These are phyloP conservation scores for Dictyostelium firmibasis DNA, from an alignment of 78 protist genomes.

Conservation along the genomic window DNA sequence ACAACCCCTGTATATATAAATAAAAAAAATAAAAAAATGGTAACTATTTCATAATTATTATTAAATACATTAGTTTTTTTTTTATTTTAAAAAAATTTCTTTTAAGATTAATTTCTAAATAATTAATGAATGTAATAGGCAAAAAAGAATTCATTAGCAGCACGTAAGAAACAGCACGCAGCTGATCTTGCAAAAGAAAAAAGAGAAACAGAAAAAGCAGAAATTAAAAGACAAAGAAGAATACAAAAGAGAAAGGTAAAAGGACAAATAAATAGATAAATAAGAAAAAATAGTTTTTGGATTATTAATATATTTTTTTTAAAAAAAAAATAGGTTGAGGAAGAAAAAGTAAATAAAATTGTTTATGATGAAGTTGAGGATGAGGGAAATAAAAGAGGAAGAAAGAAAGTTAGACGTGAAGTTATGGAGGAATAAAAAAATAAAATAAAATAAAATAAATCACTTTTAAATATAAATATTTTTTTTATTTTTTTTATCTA, in stretches of 20 bases:
- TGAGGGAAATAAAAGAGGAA: constrained; percentile 21
- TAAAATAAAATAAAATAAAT: not conserved
- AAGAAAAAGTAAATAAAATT: not conserved
- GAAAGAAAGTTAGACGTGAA: constrained; percentile 4
- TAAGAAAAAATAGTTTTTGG: not conserved
- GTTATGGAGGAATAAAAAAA: constrained; percentile 4
- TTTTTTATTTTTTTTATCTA: not conserved
- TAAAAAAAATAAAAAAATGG: not conserved
- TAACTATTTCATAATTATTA: not conserved
- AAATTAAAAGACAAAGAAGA: not conserved
- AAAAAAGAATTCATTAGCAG: not conserved
- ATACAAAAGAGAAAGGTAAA: constrained; percentile 11
- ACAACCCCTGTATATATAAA: not conserved
- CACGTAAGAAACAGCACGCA: not conserved
- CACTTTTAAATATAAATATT: not conserved
- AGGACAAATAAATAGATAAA: not conserved
- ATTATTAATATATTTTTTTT: not conserved
- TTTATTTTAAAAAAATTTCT: too few relatives aligned
- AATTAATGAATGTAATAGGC: too few relatives aligned
- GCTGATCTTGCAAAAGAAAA: constrained; percentile 15
- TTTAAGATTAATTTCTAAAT: too few relatives aligned
- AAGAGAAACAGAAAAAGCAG: not conserved
- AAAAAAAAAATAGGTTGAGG: not conserved
- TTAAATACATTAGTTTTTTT: not conserved
- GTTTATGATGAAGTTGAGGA: constrained; percentile 20